Percentiles rank a stretch among this genome's conserved stretches.
Evolutionary conservation across 2,329 filamentous ascomycete species (phyloP).

Genomic region (Paraphoma chrysanthemicola): DNA sequence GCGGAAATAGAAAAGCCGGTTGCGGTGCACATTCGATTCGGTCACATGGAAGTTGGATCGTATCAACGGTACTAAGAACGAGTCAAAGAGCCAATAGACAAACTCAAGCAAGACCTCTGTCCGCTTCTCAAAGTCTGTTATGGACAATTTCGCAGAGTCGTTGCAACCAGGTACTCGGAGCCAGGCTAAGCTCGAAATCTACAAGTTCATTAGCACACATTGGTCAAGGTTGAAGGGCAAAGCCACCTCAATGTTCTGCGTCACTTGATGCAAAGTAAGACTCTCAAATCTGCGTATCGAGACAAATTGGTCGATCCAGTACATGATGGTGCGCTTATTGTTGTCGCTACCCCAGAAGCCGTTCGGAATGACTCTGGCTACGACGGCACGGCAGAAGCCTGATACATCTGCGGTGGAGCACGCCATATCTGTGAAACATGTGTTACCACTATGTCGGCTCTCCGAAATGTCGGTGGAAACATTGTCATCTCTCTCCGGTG

Average conservation of each 20-base stretch:
- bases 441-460: not conserved
- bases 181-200: slow-evolving; percentile 78
- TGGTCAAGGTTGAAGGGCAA: slow-evolving; percentile 7
- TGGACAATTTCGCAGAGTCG: slow-evolving; percentile 64
- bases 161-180: slow-evolving; percentile 63
- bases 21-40: slow-evolving; percentile 81
- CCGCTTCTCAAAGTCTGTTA: slow-evolving; percentile 77
- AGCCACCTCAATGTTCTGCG: slow-evolving; percentile 75
- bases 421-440: slow-evolving; percentile 68
- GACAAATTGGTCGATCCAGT: slow-evolving; percentile 79
- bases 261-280: slow-evolving; percentile 78
- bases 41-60: slow-evolving; percentile 93
- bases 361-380: slow-evolving; percentile 75
- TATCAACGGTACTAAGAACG: slow-evolving; percentile 84
- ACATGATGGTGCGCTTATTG: slow-evolving; percentile 70
- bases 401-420: slow-evolving; percentile 75
- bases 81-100: slow-evolving; percentile 92
- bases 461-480: too few species aligned
- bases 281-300: slow-evolving; percentile 80
- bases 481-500: not conserved
- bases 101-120: slow-evolving; percentile 82
- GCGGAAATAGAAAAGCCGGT: slow-evolving; percentile 89
- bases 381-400: slow-evolving; percentile 81
- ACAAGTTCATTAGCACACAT: slow-evolving; percentile 21
- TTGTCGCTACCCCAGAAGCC: slow-evolving; percentile 74